Evolutionary conservation across 768 basidiomycete genomes (phyloP), one percentile per base, ranked within the genome.

Genomic region (Cyclocybe aegerita): DNA sequence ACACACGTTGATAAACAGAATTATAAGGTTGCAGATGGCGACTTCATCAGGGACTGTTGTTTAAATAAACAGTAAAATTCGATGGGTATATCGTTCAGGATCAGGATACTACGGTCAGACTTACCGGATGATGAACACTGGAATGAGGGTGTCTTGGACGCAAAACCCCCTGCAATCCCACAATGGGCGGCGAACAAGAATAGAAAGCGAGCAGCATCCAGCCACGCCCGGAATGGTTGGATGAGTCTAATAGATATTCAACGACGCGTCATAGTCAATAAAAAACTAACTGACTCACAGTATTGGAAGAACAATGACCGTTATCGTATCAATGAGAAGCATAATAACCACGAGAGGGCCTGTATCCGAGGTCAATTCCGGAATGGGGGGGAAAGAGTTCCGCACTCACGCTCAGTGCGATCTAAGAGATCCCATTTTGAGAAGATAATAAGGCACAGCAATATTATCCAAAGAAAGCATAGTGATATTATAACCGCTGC

Each of bases 191-290:
- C 23, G 31, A 65, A 51, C 30, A 64, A 48, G 39, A 65, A 57
- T 30, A 60, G 43, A 39, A 59, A 55, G 9, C 67, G 62, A 38
- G 67, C 65, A 31, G 55, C 62, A 46, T 69, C 67, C 36, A 69
- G 63, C 67, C 67, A 69, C 11, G 61, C 50, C 39, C 63, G 57
- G 50, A 69, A 66, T 32, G 63, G 52, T 47, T 57, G 54, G 17
- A 59, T 31, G 31, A 66, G 52, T 39, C 62, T 67, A 9, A 34
- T 16, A 29, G 17, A 49, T 32, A 23, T 17, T 45, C 14, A 14
- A 15, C 10, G 16, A 29, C 15, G 37, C 40, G 31, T 42, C n/a
- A 32, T 15, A 15, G 39, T 2, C 6, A 7, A 29, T n/a, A 39
- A 9, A 16, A 31, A 12, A 2, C n/a, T 15, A 48, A 38, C 23